These are phyloP conservation scores for Atkinsonella hypoxylon DNA, from an alignment of 2,329 filamentous ascomycete genomes.

Conservation along the genomic window DNA sequence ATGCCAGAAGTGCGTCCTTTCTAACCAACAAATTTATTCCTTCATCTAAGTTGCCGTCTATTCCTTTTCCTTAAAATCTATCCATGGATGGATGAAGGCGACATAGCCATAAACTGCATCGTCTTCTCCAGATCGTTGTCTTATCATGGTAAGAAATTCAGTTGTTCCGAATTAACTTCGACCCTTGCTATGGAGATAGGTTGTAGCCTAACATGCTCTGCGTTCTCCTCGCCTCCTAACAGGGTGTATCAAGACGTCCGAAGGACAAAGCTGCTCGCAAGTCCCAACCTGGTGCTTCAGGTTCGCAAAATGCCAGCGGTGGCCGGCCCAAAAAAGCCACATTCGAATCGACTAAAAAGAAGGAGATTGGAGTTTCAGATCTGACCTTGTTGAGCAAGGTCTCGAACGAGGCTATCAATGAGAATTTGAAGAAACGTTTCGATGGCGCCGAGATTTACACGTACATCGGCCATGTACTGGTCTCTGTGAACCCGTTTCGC, in stretches of 20 bases:
- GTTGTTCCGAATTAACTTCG: conserved; percentile 2
- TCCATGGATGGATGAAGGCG: conserved; percentile 16
- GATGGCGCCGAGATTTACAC: conserved; percentile 98
- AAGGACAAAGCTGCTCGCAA: conserved; percentile 26
- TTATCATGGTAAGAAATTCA: conserved; percentile 21
- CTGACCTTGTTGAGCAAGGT: conserved; percentile 96
- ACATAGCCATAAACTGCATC: conserved; percentile 1
- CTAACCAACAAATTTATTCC: conserved; percentile 6
- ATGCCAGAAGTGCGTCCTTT: not conserved
- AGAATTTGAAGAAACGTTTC: conserved; percentile 96
- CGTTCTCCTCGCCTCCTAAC: not conserved
- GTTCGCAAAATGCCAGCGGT: conserved; percentile 21
- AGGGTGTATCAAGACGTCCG: conserved; percentile 30
- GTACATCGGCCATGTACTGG: conserved; percentile 98
- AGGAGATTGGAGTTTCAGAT: conserved; percentile 97
- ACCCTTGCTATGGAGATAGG: not conserved
- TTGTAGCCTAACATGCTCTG: not conserved
- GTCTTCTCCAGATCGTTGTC: conserved; percentile 9
- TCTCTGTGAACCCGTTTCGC: conserved; percentile 96
- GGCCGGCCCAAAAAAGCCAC: conserved; percentile 86
- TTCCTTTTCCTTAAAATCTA: conserved; percentile 1
- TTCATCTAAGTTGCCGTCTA: conserved; percentile 4
- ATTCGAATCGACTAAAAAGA: conserved; percentile 96
- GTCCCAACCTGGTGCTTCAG: conserved; percentile 28
- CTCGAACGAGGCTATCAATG: conserved; percentile 98